phyloP scores from a whole-genome alignment of 352 stramenopile genomes.

The Globisporangium emineosum region DNA sequence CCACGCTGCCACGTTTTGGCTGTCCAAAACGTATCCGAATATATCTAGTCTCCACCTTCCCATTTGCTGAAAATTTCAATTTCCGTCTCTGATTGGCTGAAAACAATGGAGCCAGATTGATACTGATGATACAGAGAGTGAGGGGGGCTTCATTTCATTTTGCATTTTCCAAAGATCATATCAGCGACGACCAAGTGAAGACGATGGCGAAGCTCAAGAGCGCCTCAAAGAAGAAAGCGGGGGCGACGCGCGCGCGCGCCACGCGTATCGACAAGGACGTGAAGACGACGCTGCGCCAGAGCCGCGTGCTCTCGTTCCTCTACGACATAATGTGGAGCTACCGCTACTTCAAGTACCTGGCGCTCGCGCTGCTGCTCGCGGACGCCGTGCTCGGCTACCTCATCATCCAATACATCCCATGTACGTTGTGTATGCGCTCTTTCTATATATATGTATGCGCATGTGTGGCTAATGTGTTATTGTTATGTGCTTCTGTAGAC shows the following conservation, averaged over 20 bases:
- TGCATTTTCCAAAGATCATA: too few relatives aligned
- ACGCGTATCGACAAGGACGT: slow-evolving; percentile 87
- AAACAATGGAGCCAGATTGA: neutral
- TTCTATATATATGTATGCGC: neutral
- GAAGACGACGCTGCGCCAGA: slow-evolving; percentile 72
- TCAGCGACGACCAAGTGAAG: neutral
- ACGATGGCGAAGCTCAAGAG: slow-evolving; percentile 9
- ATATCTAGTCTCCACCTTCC: neutral
- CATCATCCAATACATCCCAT: slow-evolving; percentile 81
- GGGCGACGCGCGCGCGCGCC: slow-evolving; percentile 30
- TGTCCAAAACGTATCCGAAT: neutral
- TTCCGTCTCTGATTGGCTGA: neutral
- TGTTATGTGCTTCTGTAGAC: slow-evolving; percentile 46
- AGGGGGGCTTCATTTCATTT: neutral
- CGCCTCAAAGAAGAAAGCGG: neutral
- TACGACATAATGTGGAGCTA: slow-evolving; percentile 89
- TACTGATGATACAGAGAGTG: neutral
- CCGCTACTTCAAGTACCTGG: slow-evolving; percentile 73
- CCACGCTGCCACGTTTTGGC: neutral
- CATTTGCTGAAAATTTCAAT: neutral
- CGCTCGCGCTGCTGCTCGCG: slow-evolving; percentile 44
- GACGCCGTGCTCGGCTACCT: slow-evolving; percentile 65
- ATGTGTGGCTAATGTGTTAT: slow-evolving; percentile 1
- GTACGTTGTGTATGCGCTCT: slow-evolving; percentile 26
- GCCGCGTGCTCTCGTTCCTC: slow-evolving; percentile 62